Percentiles rank a stretch among this genome's conserved stretches.
Conservation (phyloP, 495 filamentous ascomycete genomes). For the Cercophora samala region DNA sequence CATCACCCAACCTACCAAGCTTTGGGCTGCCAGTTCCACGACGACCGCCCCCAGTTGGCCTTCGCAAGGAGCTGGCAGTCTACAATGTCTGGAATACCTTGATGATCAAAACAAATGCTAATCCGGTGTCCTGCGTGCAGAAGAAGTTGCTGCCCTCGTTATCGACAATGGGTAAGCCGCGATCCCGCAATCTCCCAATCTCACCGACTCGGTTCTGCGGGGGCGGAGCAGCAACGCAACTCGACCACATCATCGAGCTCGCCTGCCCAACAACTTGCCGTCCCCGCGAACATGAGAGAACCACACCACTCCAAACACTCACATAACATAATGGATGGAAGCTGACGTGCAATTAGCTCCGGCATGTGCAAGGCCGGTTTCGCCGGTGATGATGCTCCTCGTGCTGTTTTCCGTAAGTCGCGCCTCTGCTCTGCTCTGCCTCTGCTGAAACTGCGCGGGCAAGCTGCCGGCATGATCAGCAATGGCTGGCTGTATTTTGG, state of each 20-base stretch:
- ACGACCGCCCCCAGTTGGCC: background rate
- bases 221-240: constrained; percentile 27
- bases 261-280: constrained; percentile 8
- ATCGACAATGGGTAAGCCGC: constrained; percentile 99
- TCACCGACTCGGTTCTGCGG: constrained; percentile 32
- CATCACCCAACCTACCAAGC: constrained; percentile 9
- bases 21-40: constrained; percentile 6
- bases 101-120: constrained; percentile 42
- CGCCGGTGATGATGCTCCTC: constrained; percentile 99
- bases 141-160: constrained; percentile 99
- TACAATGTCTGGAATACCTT: background rate
- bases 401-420: constrained; percentile 99
- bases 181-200: constrained; percentile 16
- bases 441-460: constrained; percentile 14
- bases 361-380: constrained; percentile 99
- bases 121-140: constrained; percentile 56
- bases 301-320: constrained; percentile 16
- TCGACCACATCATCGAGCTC: constrained; percentile 16
- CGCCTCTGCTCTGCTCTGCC: constrained; percentile 19
- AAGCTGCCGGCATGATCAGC: constrained; percentile 7
- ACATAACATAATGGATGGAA: constrained; percentile 28
- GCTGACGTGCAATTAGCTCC: constrained; percentile 71
- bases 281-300: constrained; percentile 7
- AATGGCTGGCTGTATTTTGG: constrained; percentile 1
- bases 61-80: background rate